phyloP scores from a whole-genome alignment of 2,329 filamentous ascomycete genomes.

The Helotiales sp. region DNA sequence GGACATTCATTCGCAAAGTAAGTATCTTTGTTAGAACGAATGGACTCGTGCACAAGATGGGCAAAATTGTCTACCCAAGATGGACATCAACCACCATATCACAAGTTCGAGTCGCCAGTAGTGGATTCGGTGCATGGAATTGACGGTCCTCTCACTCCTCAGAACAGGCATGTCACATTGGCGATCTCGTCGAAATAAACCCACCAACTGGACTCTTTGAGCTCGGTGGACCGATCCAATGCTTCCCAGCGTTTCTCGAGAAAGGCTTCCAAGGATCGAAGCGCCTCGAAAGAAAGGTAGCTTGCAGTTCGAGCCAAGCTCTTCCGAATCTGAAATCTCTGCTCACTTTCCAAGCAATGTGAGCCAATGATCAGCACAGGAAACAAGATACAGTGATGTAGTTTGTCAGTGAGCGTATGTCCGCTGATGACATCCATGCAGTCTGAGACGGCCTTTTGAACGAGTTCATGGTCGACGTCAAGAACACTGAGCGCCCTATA shows the following conservation, averaged over 20 bases:
- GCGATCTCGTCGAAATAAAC: constrained; percentile 30
- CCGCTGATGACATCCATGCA: constrained; percentile 41
- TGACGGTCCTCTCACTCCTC: neutral
- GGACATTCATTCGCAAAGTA: neutral
- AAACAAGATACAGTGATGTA: constrained; percentile 42
- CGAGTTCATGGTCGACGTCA: constrained; percentile 39
- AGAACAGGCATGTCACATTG: constrained; percentile 31
- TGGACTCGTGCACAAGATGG: neutral
- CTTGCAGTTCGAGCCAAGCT: constrained; percentile 24
- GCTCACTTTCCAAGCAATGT: constrained; percentile 34
- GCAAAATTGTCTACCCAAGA: neutral
- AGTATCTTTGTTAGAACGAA: neutral
- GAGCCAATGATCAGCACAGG: constrained; percentile 41
- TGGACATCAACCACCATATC: neutral
- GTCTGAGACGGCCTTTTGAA: constrained; percentile 41
- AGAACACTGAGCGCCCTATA: constrained; percentile 44
- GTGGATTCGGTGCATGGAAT: neutral
- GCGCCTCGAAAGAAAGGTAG: constrained; percentile 30
- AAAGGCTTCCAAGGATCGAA: constrained; percentile 27
- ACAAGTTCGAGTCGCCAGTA: too few species aligned
- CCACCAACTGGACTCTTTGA: constrained; percentile 27
- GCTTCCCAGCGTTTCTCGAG: constrained; percentile 27
- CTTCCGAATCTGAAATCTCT: constrained; percentile 30
- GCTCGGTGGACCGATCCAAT: constrained; percentile 19
- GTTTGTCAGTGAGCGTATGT: constrained; percentile 37